These are phyloP conservation scores for Chlorella sorokiniana DNA, from an alignment of 139 green algal species.

Conservation along the genomic window DNA sequence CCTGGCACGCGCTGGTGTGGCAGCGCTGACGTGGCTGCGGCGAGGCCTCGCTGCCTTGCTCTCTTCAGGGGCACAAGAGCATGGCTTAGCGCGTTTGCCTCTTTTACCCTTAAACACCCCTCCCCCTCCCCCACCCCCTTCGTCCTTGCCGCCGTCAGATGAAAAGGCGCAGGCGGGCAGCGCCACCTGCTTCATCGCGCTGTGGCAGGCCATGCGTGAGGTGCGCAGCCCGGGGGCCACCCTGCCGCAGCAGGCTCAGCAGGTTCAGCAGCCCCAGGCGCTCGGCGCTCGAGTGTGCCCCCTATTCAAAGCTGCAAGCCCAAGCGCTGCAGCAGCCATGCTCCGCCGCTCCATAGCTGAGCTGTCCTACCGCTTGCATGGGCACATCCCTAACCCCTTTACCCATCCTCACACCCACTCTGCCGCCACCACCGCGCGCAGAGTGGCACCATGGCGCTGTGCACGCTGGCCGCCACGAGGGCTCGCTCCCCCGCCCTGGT, in stretches of 20 bases:
- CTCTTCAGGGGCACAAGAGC: too few relatives aligned
- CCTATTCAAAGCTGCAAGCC: too few relatives aligned
- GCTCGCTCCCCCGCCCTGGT: slow-evolving; percentile 48
- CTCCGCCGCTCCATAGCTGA: neutral
- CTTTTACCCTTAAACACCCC: neutral
- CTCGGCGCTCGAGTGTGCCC: too few relatives aligned
- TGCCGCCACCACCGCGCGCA: neutral
- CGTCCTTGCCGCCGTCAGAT: slow-evolving; percentile 23
- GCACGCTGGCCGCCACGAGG: slow-evolving; percentile 41
- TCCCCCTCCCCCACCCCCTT: too few relatives aligned
- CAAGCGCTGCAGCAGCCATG: neutral
- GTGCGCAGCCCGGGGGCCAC: too few relatives aligned
- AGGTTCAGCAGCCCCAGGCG: too few relatives aligned
- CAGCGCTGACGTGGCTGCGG: too few relatives aligned
- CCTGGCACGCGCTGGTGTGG: neutral
- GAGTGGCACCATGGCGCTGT: slow-evolving; percentile 37
- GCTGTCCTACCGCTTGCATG: neutral
- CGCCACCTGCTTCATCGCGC: slow-evolving; percentile 60
- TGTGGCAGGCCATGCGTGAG: slow-evolving; percentile 49
- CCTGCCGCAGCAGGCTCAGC: too few relatives aligned
- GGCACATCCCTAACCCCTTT: neutral
- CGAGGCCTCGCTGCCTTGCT: too few relatives aligned
- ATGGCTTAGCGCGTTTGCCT: too few relatives aligned
- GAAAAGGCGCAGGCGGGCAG: slow-evolving; percentile 54
- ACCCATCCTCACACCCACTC: neutral